A percentile compares a stretch with the other conserved stretches of the same genome.
Evolutionary conservation across 108 stramenopile species (phyloP).

Genomic region (Pseudonitzschia pungens): DNA sequence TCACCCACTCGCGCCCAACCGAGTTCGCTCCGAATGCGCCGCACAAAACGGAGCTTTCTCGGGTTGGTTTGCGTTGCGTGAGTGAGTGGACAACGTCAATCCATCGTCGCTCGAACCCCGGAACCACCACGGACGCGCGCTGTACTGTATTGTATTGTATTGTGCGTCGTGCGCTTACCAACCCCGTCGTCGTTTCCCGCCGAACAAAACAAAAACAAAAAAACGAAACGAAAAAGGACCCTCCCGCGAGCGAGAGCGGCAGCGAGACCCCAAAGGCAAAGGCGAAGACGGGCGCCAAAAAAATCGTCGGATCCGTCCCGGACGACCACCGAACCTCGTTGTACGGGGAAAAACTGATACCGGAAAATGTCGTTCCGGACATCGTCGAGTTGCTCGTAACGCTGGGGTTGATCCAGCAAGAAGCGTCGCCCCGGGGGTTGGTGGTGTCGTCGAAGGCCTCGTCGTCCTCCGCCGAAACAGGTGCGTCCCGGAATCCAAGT

Average conservation of each 20-base stretch:
- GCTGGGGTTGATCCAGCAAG: slow-evolving; percentile 24
- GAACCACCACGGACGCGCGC: too few species aligned
- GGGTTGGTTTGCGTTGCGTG: too few species aligned
- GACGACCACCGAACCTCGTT: slow-evolving; percentile 2
- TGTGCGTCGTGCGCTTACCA: too few species aligned
- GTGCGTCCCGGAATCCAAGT: too few species aligned
- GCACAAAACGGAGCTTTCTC: too few species aligned
- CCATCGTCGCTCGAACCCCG: too few species aligned
- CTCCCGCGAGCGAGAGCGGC: not conserved
- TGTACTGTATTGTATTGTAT: too few species aligned
- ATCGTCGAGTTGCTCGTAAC: slow-evolving; percentile 32
- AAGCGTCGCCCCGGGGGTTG: not conserved
- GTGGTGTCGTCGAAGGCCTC: not conserved
- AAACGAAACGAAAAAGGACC: not conserved
- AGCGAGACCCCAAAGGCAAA: not conserved
- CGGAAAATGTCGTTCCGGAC: slow-evolving; percentile 15
- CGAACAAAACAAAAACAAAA: too few species aligned
- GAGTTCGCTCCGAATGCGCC: too few species aligned
- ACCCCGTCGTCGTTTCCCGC: too few species aligned
- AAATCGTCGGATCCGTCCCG: not conserved
- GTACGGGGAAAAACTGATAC: not conserved
- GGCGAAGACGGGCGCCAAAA: not conserved
- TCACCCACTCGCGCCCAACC: not conserved
- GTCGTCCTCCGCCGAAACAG: not conserved
- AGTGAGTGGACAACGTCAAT: too few species aligned